These are phyloP conservation scores for Lecanosticta acicola DNA, from an alignment of 2,329 filamentous ascomycete genomes.

Conservation along the genomic window DNA sequence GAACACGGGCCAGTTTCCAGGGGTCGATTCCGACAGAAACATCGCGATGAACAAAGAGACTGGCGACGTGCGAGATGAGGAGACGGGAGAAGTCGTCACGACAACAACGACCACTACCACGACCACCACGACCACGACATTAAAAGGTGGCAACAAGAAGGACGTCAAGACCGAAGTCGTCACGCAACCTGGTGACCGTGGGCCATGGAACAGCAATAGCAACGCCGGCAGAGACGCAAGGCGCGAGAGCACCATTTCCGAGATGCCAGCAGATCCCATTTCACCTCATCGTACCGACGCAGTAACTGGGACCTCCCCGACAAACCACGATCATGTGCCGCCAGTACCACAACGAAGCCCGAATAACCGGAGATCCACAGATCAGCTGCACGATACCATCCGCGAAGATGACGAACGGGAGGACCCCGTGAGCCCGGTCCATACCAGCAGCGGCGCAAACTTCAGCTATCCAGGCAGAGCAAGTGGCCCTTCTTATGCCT, in stretches of 20 bases:
- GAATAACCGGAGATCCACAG: slow-evolving; percentile 6
- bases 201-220: not conserved
- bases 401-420: slow-evolving; percentile 3
- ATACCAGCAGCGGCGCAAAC: slow-evolving; percentile 4
- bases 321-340: not conserved
- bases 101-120: slow-evolving; percentile 31
- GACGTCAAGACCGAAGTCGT: slow-evolving; percentile 15
- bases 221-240: not conserved
- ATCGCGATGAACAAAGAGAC: slow-evolving; percentile 26
- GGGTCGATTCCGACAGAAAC: slow-evolving; percentile 23
- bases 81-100: slow-evolving; percentile 28
- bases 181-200: not conserved
- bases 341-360: slow-evolving; percentile 9
- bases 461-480: slow-evolving; percentile 9
- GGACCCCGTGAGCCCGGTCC: slow-evolving; percentile 7
- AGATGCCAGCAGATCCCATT: slow-evolving; percentile 21
- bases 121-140: slow-evolving; percentile 24
- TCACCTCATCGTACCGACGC: slow-evolving; percentile 2
- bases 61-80: slow-evolving; percentile 28
- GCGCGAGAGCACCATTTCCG: slow-evolving; percentile 17
- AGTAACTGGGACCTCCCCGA: not conserved
- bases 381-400: not conserved
- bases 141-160: slow-evolving; percentile 14
- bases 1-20: slow-evolving; percentile 26
- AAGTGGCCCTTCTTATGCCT: not conserved